These are phyloP conservation scores for Podila clonocystis DNA, from an alignment of 192 early-diverging fungal genomes.

Conservation along the genomic window DNA sequence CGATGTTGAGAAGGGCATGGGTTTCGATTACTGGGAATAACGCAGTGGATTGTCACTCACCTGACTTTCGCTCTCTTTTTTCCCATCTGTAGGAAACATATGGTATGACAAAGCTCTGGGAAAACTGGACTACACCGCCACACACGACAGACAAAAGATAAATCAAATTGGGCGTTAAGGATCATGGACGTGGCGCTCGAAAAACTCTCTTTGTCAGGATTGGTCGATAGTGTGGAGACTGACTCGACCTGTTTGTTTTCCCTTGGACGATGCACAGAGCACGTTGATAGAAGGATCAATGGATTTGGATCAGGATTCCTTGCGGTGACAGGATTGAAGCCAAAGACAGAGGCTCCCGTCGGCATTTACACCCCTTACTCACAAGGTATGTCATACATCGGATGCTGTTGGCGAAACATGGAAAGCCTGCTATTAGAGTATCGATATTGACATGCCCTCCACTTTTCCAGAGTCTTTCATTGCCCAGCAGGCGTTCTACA, in stretches of 20 bases:
- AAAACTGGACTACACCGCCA: not conserved
- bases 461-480: conserved; percentile 29
- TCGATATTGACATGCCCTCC: too few species aligned
- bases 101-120: conserved; percentile 7
- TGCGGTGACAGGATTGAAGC: conserved; percentile 29
- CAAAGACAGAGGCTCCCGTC: conserved; percentile 34
- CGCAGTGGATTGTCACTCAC: not conserved
- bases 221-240: not conserved
- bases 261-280: conserved; percentile 11
- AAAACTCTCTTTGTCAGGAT: too few species aligned
- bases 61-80: not conserved
- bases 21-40: not conserved
- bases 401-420: too few species aligned
- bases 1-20: too few species aligned
- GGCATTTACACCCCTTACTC: conserved; percentile 50
- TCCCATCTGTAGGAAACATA: conserved; percentile 12
- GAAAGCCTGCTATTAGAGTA: too few species aligned
- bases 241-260: not conserved
- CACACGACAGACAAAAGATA: too few species aligned
- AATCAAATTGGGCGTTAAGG: too few species aligned
- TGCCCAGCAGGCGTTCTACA: conserved; percentile 45
- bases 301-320: conserved; percentile 55
- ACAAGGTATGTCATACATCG: conserved; percentile 49
- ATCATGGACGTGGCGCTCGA: too few species aligned
- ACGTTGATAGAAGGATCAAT: conserved; percentile 37